phyloP scores from a whole-genome alignment of 495 filamentous ascomycete species.

The Pseudotulostoma volvatum region DNA sequence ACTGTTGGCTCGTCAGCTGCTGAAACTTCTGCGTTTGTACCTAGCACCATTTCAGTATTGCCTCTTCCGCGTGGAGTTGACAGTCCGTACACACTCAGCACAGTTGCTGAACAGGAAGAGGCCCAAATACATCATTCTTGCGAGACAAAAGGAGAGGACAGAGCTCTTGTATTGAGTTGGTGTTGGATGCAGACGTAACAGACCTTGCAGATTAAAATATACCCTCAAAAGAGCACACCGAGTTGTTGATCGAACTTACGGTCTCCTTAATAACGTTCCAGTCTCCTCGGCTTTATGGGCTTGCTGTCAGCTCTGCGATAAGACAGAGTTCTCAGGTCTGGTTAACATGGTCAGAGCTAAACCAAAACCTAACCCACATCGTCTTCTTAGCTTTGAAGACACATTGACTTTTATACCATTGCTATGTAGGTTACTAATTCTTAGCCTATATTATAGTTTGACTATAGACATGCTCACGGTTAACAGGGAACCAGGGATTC shows the following conservation, averaged over 20 bases:
- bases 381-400: background rate
- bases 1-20: no score
- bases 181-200: no score
- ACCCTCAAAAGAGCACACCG: background rate
- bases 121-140: no score
- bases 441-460: background rate
- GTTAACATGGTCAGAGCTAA: background rate
- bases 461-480: conserved; percentile 5
- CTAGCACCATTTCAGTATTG: no score
- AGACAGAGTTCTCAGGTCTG: background rate
- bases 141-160: no score
- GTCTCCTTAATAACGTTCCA: background rate
- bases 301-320: background rate
- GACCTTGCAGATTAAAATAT: background rate
- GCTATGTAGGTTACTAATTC: background rate
- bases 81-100: no score
- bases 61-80: no score
- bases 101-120: no score
- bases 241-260: background rate
- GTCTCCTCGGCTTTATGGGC: background rate
- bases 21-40: no score
- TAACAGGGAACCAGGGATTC: background rate
- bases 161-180: no score
- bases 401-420: background rate
- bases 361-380: background rate